Conservation (phyloP, 139 green algal genomes). For the Edaphochlamys debaryana region DNA sequence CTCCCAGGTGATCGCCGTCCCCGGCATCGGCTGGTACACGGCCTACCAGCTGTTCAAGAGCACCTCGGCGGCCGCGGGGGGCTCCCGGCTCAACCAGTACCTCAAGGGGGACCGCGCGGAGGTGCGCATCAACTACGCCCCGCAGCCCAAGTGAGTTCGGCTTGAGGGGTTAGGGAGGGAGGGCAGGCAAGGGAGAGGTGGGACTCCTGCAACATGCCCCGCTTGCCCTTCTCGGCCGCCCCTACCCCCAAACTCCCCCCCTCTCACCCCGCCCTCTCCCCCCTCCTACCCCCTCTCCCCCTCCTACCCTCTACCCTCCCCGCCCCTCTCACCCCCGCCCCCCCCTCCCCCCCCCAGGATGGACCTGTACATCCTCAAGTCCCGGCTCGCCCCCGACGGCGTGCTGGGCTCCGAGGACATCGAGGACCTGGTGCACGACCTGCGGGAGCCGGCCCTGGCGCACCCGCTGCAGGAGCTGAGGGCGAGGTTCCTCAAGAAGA, state of each 20-base stretch:
- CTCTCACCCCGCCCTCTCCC: too few species aligned
- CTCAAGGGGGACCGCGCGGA: constrained; percentile 32
- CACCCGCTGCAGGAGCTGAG: constrained; percentile 55
- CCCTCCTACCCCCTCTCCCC: too few species aligned
- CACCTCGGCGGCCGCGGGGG: constrained; percentile 39
- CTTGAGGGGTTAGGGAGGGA: too few species aligned
- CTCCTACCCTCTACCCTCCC: too few species aligned
- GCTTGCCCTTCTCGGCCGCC: not conserved
- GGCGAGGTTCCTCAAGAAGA: constrained; percentile 27
- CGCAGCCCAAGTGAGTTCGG: constrained; percentile 15
- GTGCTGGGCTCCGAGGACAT: constrained; percentile 48
- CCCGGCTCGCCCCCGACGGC: constrained; percentile 27
- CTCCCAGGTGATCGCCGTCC: constrained; percentile 17
- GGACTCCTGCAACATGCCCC: not conserved
- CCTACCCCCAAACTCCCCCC: too few species aligned
- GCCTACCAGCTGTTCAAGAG: constrained; percentile 59
- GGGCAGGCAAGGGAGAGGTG: not conserved
- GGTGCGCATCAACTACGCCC: constrained; percentile 51
- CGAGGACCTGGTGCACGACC: constrained; percentile 58
- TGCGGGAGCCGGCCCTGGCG: constrained; percentile 36
- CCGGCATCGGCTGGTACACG: constrained; percentile 55
- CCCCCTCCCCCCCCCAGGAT: constrained; percentile 23
- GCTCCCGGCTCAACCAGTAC: constrained; percentile 51
- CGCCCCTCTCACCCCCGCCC: not conserved
- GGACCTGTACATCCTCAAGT: constrained; percentile 48